phyloP scores from a whole-genome alignment of 2,329 filamentous ascomycete genomes.

The Triangularia setosa region DNA sequence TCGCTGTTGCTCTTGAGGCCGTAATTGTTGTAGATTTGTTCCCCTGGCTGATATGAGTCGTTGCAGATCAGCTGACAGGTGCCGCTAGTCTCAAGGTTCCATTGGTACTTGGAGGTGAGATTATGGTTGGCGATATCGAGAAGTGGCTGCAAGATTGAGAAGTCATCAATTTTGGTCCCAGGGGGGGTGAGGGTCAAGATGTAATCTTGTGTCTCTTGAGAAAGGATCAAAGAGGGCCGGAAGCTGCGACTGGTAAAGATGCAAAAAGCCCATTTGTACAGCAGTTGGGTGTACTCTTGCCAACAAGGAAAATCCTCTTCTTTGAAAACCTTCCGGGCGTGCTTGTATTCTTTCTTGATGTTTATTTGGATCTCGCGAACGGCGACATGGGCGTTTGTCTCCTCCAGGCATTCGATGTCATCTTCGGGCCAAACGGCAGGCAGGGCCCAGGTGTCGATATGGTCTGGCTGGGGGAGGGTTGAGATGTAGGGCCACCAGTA shows the following conservation, averaged over 20 bases:
- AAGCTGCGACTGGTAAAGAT: slow-evolving; percentile 65
- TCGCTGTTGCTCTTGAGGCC: slow-evolving; percentile 71
- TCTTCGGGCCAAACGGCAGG: slow-evolving; percentile 61
- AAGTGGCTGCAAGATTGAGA: slow-evolving; percentile 66
- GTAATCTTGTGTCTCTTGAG: slow-evolving; percentile 30
- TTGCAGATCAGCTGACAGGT: slow-evolving; percentile 42
- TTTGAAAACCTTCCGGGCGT: slow-evolving; percentile 38
- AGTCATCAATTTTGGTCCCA: slow-evolving; percentile 50
- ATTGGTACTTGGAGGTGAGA: slow-evolving; percentile 55
- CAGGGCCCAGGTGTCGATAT: slow-evolving; percentile 48
- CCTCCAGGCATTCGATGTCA: slow-evolving; percentile 54
- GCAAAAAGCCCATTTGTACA: slow-evolving; percentile 63
- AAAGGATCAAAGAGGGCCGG: slow-evolving; percentile 54
- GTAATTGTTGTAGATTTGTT: slow-evolving; percentile 68
- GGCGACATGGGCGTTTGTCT: slow-evolving; percentile 50
- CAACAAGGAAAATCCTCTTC: slow-evolving; percentile 28
- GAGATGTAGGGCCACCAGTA: slow-evolving; percentile 67
- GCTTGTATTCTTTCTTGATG: slow-evolving; percentile 44
- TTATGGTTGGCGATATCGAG: slow-evolving; percentile 71
- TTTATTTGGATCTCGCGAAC: slow-evolving; percentile 45
- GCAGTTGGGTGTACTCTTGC: slow-evolving; percentile 40
- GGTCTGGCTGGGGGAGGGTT: slow-evolving; percentile 59
- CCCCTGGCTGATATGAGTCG: slow-evolving; percentile 44
- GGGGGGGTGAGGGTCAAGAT: slow-evolving; percentile 30
- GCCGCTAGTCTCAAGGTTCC: slow-evolving; percentile 47